phyloP scores from a whole-genome alignment of 2,329 filamentous ascomycete species.

The Fusarium liriodendri region DNA sequence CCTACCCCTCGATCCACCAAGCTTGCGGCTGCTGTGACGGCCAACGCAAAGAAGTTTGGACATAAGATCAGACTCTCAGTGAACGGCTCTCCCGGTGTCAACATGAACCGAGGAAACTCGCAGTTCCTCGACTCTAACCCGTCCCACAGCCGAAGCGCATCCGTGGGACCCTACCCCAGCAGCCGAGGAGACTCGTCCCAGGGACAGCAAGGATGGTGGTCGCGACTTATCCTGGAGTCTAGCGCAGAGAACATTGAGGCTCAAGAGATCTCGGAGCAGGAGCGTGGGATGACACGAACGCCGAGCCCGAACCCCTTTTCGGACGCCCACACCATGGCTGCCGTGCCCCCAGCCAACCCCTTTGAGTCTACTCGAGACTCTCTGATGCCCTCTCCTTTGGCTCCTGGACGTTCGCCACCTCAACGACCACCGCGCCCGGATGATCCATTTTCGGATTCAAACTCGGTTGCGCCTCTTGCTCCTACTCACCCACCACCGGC shows the following conservation, averaged over 20 bases:
- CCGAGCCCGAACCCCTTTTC: constrained; percentile 46
- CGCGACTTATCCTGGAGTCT: constrained; percentile 54
- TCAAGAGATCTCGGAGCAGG: constrained; percentile 34
- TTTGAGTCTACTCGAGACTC: constrained; percentile 56
- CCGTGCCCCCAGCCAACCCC: constrained; percentile 47
- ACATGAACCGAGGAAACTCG: constrained; percentile 65
- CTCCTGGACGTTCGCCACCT: constrained; percentile 33
- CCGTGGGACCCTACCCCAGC: constrained; percentile 33
- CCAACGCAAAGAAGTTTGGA: constrained; percentile 45
- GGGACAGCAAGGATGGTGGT: constrained; percentile 56
- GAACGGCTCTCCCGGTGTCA: constrained; percentile 53
- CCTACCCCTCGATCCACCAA: constrained; percentile 57
- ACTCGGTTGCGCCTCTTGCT: constrained; percentile 52
- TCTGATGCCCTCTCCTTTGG: constrained; percentile 52
- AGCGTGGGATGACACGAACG: constrained; percentile 20
- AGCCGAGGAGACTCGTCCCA: constrained; percentile 13
- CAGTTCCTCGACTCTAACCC: constrained; percentile 57
- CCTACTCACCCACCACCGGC: constrained; percentile 47
- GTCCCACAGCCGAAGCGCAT: constrained; percentile 54
- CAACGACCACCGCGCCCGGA: constrained; percentile 28
- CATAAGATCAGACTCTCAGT: constrained; percentile 32
- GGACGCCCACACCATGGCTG: constrained; percentile 57
- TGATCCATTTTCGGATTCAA: constrained; percentile 61
- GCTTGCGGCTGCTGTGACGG: constrained; percentile 44
- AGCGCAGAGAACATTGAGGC: constrained; percentile 53